Percentiles rank a stretch among this genome's conserved stretches.
Evolutionary conservation across 2,329 filamentous ascomycete species (phyloP).

Genomic region (Pseudogymnoascus pannorum): DNA sequence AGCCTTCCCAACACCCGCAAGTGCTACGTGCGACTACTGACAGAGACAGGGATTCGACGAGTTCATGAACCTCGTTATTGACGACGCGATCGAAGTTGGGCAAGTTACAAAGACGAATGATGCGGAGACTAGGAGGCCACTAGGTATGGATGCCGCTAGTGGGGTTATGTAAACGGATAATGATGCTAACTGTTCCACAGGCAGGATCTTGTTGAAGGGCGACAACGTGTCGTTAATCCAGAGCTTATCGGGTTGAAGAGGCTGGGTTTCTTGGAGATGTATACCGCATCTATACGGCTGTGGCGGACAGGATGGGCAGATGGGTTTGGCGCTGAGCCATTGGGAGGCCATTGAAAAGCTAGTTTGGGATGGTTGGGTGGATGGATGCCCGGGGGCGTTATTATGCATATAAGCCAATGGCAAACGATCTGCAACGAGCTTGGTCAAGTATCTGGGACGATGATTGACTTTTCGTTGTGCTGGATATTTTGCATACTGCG

Average conservation of each 20-base stretch:
- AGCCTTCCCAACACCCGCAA: no score
- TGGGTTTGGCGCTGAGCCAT: neutral
- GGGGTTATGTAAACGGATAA: neutral
- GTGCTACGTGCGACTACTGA: neutral
- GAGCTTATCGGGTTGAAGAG: conserved; percentile 30
- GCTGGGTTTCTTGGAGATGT: neutral
- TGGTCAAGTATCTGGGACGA: neutral
- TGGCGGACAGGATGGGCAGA: neutral
- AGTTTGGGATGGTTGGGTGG: neutral
- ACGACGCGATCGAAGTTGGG: conserved; percentile 90
- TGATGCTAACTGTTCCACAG: conserved; percentile 28
- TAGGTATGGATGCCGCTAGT: conserved; percentile 55
- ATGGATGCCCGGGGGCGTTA: neutral
- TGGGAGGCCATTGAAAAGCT: neutral
- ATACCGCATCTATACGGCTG: neutral
- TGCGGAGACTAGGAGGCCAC: conserved; percentile 61
- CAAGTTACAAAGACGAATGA: conserved; percentile 73
- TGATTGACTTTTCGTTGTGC: neutral
- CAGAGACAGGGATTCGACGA: conserved; percentile 80
- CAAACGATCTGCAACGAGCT: neutral
- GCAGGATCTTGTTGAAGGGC: conserved; percentile 60
- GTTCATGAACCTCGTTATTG: conserved; percentile 97
- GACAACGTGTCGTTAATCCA: conserved; percentile 60
- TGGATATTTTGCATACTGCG: neutral
- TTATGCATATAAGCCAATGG: neutral